A percentile compares a stretch with the other conserved stretches of the same genome.
These are phyloP conservation scores for Penicillium vulpinum DNA, from an alignment of 2,329 filamentous ascomycete species.

Conservation along the genomic window DNA sequence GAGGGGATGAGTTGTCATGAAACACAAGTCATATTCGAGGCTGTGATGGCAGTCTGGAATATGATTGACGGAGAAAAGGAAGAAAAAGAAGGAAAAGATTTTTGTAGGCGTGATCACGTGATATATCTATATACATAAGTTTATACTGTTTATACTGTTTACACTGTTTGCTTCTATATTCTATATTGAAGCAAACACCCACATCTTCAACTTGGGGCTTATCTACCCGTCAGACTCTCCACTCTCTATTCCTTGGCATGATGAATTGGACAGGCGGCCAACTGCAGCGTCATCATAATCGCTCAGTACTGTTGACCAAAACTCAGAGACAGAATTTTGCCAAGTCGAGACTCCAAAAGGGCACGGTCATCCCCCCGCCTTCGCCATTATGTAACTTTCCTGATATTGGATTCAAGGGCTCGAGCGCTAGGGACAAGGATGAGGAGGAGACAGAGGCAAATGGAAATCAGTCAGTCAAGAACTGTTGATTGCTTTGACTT, in stretches of 20 bases:
- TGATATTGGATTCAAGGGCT: conserved; percentile 3
- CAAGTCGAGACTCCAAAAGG: conserved; percentile 27
- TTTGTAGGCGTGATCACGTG: conserved; percentile 15
- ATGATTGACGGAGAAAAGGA: conserved; percentile 8
- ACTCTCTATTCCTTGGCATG: conserved; percentile 1
- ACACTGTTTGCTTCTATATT: not conserved
- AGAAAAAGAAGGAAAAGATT: conserved; percentile 9
- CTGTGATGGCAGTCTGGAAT: not conserved
- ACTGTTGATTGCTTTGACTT: conserved; percentile 5
- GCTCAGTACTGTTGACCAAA: conserved; percentile 26
- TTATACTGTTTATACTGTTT: conserved; percentile 11
- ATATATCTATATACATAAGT: too few relatives aligned
- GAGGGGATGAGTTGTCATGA: conserved; percentile 9
- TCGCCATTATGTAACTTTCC: conserved; percentile 13
- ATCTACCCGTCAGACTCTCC: not conserved
- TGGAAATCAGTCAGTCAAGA: conserved; percentile 1
- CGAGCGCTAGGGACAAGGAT: not conserved
- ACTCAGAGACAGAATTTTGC: conserved; percentile 38
- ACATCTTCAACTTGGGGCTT: not conserved
- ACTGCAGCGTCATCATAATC: conserved; percentile 42
- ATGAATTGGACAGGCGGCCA: conserved; percentile 51
- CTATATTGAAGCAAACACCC: not conserved
- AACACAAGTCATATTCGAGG: conserved; percentile 1
- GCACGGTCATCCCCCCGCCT: conserved; percentile 15
- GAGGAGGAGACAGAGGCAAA: not conserved